phyloP scores from a whole-genome alignment of 1,284 basidiomycete genomes.

The Ceratobasidium papillatum region DNA sequence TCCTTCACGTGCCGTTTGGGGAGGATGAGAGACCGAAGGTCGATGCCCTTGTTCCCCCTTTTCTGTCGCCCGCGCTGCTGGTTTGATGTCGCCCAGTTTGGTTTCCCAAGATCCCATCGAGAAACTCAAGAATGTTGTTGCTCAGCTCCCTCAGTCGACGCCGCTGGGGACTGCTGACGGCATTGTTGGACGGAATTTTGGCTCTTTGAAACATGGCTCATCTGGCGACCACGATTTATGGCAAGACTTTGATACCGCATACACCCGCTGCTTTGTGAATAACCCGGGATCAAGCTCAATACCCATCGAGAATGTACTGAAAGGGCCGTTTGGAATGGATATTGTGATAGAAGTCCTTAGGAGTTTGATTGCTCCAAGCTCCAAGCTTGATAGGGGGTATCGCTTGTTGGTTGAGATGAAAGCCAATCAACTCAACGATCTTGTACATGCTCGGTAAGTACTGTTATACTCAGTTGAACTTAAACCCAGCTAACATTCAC shows the following conservation, averaged over 20 bases:
- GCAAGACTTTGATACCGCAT: neutral
- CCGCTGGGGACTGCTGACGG: neutral
- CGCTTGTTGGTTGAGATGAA: neutral
- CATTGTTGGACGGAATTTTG: neutral
- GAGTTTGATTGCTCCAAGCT: too few relatives aligned
- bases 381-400: neutral
- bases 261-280: neutral
- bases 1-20: neutral
- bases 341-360: neutral
- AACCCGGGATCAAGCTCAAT: neutral
- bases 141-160: neutral
- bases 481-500: too few relatives aligned
- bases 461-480: too few relatives aligned
- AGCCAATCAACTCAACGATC: neutral
- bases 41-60: neutral
- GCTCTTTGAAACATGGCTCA: neutral
- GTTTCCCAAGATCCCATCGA: neutral
- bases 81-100: neutral
- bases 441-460: slow-evolving; percentile 1
- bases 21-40: too few relatives aligned
- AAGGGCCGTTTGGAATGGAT: neutral
- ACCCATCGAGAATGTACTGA: neutral
- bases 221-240: neutral
- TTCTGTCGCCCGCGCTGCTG: too few relatives aligned
- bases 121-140: neutral